Base-by-base conservation (phyloP, 2,329 filamentous ascomycete genomes). In the Epichloe gansuensis region DNA sequence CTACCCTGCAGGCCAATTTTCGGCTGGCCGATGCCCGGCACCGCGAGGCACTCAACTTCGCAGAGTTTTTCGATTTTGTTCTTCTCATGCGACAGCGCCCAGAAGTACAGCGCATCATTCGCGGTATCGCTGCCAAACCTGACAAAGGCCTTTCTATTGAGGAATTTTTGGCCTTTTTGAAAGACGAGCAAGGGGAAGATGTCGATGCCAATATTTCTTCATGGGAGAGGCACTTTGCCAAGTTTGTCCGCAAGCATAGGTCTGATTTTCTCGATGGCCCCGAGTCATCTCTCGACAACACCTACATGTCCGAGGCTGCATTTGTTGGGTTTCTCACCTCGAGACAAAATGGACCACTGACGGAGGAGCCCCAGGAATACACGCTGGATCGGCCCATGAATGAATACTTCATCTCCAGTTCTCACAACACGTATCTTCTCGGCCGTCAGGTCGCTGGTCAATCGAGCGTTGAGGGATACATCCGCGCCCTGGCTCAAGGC, bases 401-500 rank as follows among this genome's bases (percentile, higher is more conserved):
- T 64, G 91, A 97, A 64, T 98, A 98, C 68, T 96, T 89, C 72
- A 93, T 98, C 58, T 97, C 91, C 1, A 96, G 90, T 71, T 97
- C 93, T 1, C 93, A 98, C 74, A 98, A 98, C 68, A 98, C 93
- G 0, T 98, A 98, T 63, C 82, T 98, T 1, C 75, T 94, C 4
- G 93, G 93, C 13, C 84, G 90, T 51, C 93, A 98, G 66, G 84
- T 97, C 2, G 85, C 83, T 11, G 91, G 91, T 31, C 80, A 87
- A 44, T 96, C 93, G 2, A 97, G 90, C 63, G 87, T 94, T 2
- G 93, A 98, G 67, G 89, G 89, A 43, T 98, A 98, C 69, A 94
- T 97, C 60, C 82, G 83, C 8, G 88, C 90, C 3, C 77, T 98
- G 6, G 83, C 87, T 56, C 85, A 87, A 54, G 90, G 90, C 8